Percentiles rank a stretch among this genome's conserved stretches.
Conservation (phyloP, 176 grass and related monocot genomes). For the Phyllostachys edulis region DNA sequence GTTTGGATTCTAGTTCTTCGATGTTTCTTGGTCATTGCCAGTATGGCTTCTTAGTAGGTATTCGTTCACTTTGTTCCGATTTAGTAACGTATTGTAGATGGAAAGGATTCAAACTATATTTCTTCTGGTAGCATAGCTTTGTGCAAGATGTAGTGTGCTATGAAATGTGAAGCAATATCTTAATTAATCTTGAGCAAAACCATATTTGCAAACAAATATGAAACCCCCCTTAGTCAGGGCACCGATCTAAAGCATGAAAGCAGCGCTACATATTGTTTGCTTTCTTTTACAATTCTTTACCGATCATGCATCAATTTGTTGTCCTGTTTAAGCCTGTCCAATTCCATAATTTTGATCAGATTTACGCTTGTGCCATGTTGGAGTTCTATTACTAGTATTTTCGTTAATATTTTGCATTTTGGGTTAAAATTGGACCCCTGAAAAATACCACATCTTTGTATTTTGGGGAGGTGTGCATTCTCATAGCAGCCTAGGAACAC, state of each 20-base stretch:
- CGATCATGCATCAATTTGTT: neutral
- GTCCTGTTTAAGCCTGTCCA: constrained; percentile 4
- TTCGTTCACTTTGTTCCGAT: neutral
- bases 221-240: neutral
- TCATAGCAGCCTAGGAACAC: neutral
- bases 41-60: constrained; percentile 25
- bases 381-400: neutral
- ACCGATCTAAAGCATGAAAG: constrained; percentile 1
- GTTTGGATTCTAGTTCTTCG: constrained; percentile 44
- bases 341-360: neutral
- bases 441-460: neutral
- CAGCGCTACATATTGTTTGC: neutral
- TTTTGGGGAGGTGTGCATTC: neutral
- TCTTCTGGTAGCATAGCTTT: neutral
- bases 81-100: neutral
- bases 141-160: neutral
- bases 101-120: neutral
- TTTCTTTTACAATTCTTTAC: neutral
- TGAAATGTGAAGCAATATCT: constrained; percentile 1
- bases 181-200: neutral
- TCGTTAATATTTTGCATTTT: neutral
- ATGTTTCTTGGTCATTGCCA: constrained; percentile 28
- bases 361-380: neutral
- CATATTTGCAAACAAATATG: neutral
- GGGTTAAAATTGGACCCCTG: neutral